Evolutionary conservation across 2,329 filamentous ascomycete genomes (phyloP).

Genomic region (Trichoderma cornu-damae): DNA sequence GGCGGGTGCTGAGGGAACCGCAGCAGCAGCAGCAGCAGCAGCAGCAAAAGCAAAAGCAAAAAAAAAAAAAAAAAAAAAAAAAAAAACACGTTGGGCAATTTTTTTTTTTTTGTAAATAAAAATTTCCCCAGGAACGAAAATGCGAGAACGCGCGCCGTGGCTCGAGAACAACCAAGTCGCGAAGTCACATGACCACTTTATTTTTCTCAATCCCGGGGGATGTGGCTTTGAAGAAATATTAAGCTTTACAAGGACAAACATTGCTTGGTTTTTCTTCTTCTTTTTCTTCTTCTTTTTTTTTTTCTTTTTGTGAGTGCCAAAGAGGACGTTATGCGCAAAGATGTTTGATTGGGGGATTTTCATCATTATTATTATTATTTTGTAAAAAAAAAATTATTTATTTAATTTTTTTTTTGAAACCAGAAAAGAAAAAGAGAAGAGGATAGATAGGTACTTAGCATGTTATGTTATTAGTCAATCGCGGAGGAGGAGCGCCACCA

Average conservation of each 20-base stretch:
- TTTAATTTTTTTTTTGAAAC: too few relatives aligned
- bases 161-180: constrained; percentile 16
- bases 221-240: neutral
- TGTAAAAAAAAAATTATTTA: too few relatives aligned
- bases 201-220: neutral
- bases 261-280: too few relatives aligned
- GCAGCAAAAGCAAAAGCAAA: too few relatives aligned
- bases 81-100: neutral
- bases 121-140: neutral
- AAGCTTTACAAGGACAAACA: constrained; percentile 5
- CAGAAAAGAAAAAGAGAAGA: neutral
- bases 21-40: too few relatives aligned
- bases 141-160: constrained; percentile 17
- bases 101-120: neutral
- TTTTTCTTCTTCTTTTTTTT: too few relatives aligned
- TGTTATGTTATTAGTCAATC: too few relatives aligned
- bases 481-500: too few relatives aligned
- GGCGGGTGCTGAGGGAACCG: constrained; percentile 18
- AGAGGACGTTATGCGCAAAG: too few relatives aligned
- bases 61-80: neutral
- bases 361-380: too few relatives aligned
- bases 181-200: constrained; percentile 21
- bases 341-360: too few relatives aligned
- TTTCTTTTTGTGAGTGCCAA: neutral
- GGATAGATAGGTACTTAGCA: too few relatives aligned